phyloP scores from a whole-genome alignment of 768 basidiomycete species.

The Mycena latifolia region DNA sequence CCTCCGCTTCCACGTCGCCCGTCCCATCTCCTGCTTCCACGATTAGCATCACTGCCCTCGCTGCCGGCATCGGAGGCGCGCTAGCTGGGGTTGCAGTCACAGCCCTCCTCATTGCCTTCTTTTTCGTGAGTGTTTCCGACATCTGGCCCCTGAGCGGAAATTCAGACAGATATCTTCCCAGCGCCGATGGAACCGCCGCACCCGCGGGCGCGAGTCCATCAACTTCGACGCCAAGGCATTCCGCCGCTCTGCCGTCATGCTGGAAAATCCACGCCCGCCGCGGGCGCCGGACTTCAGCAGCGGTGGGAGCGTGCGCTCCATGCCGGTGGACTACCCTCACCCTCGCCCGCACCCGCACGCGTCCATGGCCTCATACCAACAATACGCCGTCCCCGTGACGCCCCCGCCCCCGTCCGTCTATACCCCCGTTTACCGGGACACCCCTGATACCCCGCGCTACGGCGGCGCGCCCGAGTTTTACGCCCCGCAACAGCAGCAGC shows the following conservation, averaged over 20 bases:
- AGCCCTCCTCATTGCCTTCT: slow-evolving; percentile 21
- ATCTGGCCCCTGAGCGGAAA: background rate
- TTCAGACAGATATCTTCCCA: background rate
- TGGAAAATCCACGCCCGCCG: background rate
- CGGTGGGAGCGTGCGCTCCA: slow-evolving; percentile 10
- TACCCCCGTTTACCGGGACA: background rate
- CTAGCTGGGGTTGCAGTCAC: slow-evolving; percentile 6
- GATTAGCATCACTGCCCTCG: slow-evolving; percentile 1
- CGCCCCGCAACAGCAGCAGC: background rate
- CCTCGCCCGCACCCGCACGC: too few relatives aligned
- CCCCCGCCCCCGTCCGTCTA: background rate
- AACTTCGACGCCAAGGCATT: slow-evolving; percentile 18
- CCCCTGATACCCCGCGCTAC: background rate
- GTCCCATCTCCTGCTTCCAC: background rate
- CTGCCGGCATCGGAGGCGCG: slow-evolving; percentile 13
- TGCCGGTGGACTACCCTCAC: slow-evolving; percentile 14
- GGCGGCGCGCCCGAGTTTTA: background rate
- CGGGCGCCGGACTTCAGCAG: background rate
- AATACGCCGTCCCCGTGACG: background rate
- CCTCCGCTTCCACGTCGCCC: background rate
- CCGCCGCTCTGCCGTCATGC: slow-evolving; percentile 21
- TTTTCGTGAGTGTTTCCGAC: slow-evolving; percentile 5
- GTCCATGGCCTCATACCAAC: background rate
- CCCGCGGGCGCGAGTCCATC: slow-evolving; percentile 21
- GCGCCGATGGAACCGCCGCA: slow-evolving; percentile 23